phyloP scores from a whole-genome alignment of 1,284 basidiomycete species.

The Tilletia setariae region DNA sequence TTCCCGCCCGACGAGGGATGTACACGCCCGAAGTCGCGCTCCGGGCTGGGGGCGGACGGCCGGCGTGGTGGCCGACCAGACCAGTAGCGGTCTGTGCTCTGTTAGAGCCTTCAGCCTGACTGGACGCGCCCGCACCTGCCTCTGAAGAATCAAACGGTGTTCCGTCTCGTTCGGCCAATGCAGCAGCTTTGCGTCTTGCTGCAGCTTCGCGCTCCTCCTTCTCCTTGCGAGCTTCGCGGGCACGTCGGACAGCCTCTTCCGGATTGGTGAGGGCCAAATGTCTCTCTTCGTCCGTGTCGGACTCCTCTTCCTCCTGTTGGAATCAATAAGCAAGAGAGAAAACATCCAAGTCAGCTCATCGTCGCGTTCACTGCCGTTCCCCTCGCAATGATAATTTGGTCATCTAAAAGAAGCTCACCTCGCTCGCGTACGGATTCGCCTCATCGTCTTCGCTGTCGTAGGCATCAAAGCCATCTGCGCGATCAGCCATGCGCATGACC shows the following conservation, averaged over 20 bases:
- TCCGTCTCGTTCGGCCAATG: not conserved
- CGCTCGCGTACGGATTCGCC: constrained; percentile 48
- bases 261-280: constrained; percentile 50
- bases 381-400: too few relatives aligned
- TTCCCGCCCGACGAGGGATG: constrained; percentile 10
- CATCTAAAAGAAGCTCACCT: constrained; percentile 24
- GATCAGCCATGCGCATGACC: constrained; percentile 51
- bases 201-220: constrained; percentile 25
- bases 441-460: constrained; percentile 52
- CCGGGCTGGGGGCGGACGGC: not conserved
- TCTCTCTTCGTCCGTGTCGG: constrained; percentile 41
- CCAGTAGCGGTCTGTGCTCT: not conserved
- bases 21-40: not conserved
- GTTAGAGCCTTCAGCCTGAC: too few relatives aligned
- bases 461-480: constrained; percentile 46
- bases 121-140: too few relatives aligned
- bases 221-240: constrained; percentile 34
- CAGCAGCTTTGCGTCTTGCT: not conserved
- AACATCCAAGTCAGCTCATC: not conserved
- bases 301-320: constrained; percentile 5
- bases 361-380: not conserved
- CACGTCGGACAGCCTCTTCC: constrained; percentile 49
- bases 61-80: too few relatives aligned
- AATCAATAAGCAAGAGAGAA: too few relatives aligned
- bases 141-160: not conserved